Evolutionary conservation across 2,329 filamentous ascomycete species (phyloP).

Genomic region (Colletotrichum scovillei): DNA sequence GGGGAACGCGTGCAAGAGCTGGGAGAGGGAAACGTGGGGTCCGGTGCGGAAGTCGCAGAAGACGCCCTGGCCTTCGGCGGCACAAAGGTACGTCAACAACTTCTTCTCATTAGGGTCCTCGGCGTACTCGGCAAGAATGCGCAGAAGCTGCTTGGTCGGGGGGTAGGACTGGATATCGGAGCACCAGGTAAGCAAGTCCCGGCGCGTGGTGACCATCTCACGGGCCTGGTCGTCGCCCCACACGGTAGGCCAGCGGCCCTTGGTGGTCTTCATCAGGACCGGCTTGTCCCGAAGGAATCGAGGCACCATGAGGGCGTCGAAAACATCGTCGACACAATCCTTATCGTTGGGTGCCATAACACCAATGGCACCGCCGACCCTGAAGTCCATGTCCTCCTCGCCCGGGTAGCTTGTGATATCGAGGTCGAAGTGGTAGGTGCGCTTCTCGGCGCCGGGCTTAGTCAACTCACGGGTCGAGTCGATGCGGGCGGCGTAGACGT

Average conservation of each 20-base stretch:
- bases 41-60: slow-evolving; percentile 96
- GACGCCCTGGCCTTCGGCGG: slow-evolving; percentile 87
- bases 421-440: slow-evolving; percentile 96
- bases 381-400: slow-evolving; percentile 89
- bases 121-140: slow-evolving; percentile 87
- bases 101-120: slow-evolving; percentile 86
- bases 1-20: slow-evolving; percentile 91
- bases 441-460: slow-evolving; percentile 89
- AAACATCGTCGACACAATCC: slow-evolving; percentile 81
- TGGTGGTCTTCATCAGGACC: slow-evolving; percentile 80
- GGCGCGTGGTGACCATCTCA: slow-evolving; percentile 87
- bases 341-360: slow-evolving; percentile 89
- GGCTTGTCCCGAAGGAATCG: slow-evolving; percentile 86
- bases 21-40: slow-evolving; percentile 84
- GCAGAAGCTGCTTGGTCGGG: slow-evolving; percentile 87
- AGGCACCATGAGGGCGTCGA: slow-evolving; percentile 85
- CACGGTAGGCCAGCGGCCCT: slow-evolving; percentile 94
- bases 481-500: slow-evolving; percentile 91
- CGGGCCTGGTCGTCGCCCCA: slow-evolving; percentile 93
- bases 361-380: slow-evolving; percentile 95
- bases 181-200: slow-evolving; percentile 96
- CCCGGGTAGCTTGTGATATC: slow-evolving; percentile 95
- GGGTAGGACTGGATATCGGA: slow-evolving; percentile 93
- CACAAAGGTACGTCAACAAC: slow-evolving; percentile 86
- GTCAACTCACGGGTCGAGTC: slow-evolving; percentile 89